phyloP scores from a whole-genome alignment of 2,329 filamentous ascomycete species.

The Colletotrichum paranaense region DNA sequence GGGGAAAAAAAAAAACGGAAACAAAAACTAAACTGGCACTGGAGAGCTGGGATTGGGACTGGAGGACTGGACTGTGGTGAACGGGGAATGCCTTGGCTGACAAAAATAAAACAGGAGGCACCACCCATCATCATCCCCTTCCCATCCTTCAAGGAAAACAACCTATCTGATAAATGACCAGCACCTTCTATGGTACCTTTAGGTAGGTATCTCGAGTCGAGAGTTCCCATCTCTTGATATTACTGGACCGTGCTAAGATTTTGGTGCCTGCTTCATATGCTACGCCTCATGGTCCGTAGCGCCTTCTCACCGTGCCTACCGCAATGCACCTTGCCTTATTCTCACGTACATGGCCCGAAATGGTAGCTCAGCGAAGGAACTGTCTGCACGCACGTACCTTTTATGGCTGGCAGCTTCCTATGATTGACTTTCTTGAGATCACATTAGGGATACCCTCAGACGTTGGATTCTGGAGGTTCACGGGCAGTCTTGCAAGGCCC shows the following conservation, averaged over 20 bases:
- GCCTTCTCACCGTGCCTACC: background rate
- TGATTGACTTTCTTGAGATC: constrained; percentile 17
- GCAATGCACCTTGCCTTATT: background rate
- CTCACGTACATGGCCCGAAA: constrained; percentile 1
- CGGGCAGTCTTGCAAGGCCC: background rate
- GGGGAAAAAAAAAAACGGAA: too few relatives aligned
- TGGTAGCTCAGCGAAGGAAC: background rate
- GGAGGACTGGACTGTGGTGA: too few relatives aligned
- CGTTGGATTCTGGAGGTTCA: background rate
- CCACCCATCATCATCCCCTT: constrained; percentile 6
- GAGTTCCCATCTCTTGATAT: constrained; percentile 5
- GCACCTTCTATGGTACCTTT: constrained; percentile 4
- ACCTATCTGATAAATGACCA: background rate
- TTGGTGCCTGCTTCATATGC: constrained; percentile 21
- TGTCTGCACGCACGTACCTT: constrained; percentile 24
- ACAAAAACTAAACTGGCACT: background rate
- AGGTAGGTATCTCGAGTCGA: too few relatives aligned
- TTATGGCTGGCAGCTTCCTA: background rate
- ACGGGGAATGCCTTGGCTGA: constrained; percentile 24
- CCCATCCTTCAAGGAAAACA: background rate
- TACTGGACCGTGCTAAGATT: constrained; percentile 3
- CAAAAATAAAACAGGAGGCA: constrained; percentile 30
- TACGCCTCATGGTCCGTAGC: background rate
- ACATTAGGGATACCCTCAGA: background rate
- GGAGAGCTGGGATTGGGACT: constrained; percentile 7